phyloP scores from a whole-genome alignment of 2,329 filamentous ascomycete genomes.

The Passalora sequoiae region DNA sequence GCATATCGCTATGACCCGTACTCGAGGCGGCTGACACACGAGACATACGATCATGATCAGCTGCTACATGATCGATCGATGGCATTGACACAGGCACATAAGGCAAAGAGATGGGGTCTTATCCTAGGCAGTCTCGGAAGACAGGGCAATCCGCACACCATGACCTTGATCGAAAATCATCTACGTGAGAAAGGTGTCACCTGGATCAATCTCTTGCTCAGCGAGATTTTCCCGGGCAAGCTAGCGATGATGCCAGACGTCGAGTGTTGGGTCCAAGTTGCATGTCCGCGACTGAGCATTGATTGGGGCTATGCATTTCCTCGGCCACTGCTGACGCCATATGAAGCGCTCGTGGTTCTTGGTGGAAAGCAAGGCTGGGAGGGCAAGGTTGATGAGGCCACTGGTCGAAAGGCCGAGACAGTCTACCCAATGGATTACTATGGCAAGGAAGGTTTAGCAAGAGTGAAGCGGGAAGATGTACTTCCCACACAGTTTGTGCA shows the following conservation, averaged over 20 bases:
- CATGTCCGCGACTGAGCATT: constrained; percentile 92
- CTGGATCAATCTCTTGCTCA: constrained; percentile 78
- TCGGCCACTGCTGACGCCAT: constrained; percentile 80
- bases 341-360: constrained; percentile 89
- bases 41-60: constrained; percentile 86
- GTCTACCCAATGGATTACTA: constrained; percentile 98
- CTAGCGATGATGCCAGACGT: constrained; percentile 87
- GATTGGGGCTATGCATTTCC: constrained; percentile 98
- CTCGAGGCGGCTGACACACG: constrained; percentile 81
- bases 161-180: constrained; percentile 76
- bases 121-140: constrained; percentile 89
- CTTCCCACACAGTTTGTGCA: constrained; percentile 9
- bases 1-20: constrained; percentile 98
- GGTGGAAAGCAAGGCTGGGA: constrained; percentile 68
- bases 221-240: constrained; percentile 95
- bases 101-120: constrained; percentile 84
- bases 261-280: constrained; percentile 97
- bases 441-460: constrained; percentile 80
- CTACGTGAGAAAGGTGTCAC: constrained; percentile 68
- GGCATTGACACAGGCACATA: constrained; percentile 70
- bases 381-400: constrained; percentile 19
- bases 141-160: constrained; percentile 91
- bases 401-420: constrained; percentile 16
- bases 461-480: constrained; percentile 54
- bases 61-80: constrained; percentile 75